Evolutionary conservation across 345 rosid species (phyloP), one percentile per base, ranked within the genome.

Genomic region (Linum tenue): DNA sequence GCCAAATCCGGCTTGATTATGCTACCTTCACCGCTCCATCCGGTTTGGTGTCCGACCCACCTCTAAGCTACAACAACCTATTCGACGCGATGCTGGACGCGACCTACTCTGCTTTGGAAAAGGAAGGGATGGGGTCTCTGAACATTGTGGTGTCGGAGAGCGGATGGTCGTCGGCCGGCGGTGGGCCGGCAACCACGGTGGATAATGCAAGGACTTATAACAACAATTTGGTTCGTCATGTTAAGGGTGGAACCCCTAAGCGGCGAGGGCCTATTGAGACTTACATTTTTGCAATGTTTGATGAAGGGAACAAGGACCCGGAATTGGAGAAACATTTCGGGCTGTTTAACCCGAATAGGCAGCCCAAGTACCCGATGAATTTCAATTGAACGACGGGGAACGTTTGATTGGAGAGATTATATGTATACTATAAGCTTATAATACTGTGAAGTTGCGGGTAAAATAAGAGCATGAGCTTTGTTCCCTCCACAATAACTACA

Each of bases 51-150:
- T 10, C 12, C 0, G 80, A 80, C 17, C 37, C 37, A 12, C 56
- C 63, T 7, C 44, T 69, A 17, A 14, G 36, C 7, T 82, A 88
- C 64, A 67, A 63, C 31, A 85, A 82, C 69, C 83, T 84, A 5
- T 88, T 88, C 53, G 83, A 85, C 64, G 95, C 89, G 5, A 57
- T 57, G 38, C 17, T 57, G 60, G 60, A 57, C 11, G 60, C 60
- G 1, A 31, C 9, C 22, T 57, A 57, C 38, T 31, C 60, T 17
- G 60, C 60, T 37, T 12, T 57, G 8, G 60, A 37, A 57, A 31
- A 57, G 22, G 11, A 4, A 22, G 11, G 38, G 8, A 37, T 37
- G 38, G 37, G 37, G 38, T n/a, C 12, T 37, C 38, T 48, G 53
- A 48, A 48, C 2, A 48, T 9, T 10, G 53, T 48, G 53, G 53